Evolutionary conservation across 2,329 filamentous ascomycete species (phyloP).

Genomic region (Aaosphaeria arxii): DNA sequence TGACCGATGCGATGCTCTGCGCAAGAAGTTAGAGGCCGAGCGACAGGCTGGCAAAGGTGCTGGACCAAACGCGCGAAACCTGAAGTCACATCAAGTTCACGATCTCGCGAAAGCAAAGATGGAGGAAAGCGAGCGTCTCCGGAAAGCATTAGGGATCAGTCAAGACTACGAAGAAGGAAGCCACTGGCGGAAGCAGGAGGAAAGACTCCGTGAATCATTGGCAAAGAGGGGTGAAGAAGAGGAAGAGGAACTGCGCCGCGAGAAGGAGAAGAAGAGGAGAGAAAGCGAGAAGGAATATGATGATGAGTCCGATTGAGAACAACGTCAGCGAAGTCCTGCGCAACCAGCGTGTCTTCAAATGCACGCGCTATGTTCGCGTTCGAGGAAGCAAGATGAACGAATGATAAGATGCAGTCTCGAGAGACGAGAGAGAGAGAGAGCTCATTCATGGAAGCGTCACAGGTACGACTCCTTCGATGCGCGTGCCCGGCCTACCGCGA

Average conservation of each 20-base stretch:
- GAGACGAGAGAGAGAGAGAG: too few relatives aligned
- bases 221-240: slow-evolving; percentile 39
- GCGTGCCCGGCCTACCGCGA: too few relatives aligned
- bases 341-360: not conserved
- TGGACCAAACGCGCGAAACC: slow-evolving; percentile 48
- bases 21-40: slow-evolving; percentile 58
- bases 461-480: too few relatives aligned
- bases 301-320: slow-evolving; percentile 17
- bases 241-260: slow-evolving; percentile 23
- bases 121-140: slow-evolving; percentile 84
- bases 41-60: slow-evolving; percentile 36
- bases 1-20: slow-evolving; percentile 63
- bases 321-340: not conserved
- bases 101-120: slow-evolving; percentile 96
- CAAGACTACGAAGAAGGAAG: slow-evolving; percentile 81
- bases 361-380: not conserved
- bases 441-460: too few relatives aligned
- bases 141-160: slow-evolving; percentile 82
- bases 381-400: too few relatives aligned
- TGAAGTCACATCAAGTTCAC: slow-evolving; percentile 94
- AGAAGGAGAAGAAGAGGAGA: slow-evolving; percentile 17
- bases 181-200: slow-evolving; percentile 82
- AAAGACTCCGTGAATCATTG: slow-evolving; percentile 53
- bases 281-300: not conserved
- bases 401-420: too few relatives aligned